phyloP scores from a whole-genome alignment of 2,329 filamentous ascomycete species.

The Paraphaeosphaeria sporulosa region DNA sequence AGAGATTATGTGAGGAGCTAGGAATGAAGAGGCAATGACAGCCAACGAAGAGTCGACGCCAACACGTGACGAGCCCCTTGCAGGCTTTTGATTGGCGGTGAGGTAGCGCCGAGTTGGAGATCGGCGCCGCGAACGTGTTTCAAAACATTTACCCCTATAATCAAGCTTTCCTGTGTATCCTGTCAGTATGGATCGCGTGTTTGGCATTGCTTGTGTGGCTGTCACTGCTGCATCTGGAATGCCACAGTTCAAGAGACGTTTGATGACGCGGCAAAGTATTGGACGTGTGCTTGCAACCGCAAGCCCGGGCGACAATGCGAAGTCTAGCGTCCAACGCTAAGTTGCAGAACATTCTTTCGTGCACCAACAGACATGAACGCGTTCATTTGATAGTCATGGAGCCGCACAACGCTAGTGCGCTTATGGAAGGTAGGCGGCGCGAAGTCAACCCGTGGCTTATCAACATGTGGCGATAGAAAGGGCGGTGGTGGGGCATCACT shows the following conservation, averaged over 20 bases:
- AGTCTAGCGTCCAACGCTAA: neutral
- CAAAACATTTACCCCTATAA: conserved; percentile 25
- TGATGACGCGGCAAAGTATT: neutral
- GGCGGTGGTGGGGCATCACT: neutral
- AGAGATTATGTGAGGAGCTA: neutral
- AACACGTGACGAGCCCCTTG: conserved; percentile 22
- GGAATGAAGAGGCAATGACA: conserved; percentile 6
- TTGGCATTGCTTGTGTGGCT: conserved; percentile 1
- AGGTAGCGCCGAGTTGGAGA: conserved; percentile 4
- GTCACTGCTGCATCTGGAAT: conserved; percentile 4
- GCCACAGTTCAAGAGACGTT: too few relatives aligned
- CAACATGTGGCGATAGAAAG: neutral
- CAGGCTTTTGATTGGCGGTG: conserved; percentile 26
- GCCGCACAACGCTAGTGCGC: neutral
- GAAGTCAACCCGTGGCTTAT: neutral
- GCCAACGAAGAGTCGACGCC: conserved; percentile 9
- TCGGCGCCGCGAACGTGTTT: conserved; percentile 21
- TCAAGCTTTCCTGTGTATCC: neutral
- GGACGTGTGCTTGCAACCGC: neutral
- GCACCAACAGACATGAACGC: neutral
- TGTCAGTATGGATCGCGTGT: neutral
- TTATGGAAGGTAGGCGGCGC: neutral
- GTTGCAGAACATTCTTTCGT: neutral
- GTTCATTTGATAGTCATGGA: neutral
- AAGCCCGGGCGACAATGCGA: neutral